Conservation (phyloP, 2,329 filamentous ascomycete species). For the Xylaria sp. region DNA sequence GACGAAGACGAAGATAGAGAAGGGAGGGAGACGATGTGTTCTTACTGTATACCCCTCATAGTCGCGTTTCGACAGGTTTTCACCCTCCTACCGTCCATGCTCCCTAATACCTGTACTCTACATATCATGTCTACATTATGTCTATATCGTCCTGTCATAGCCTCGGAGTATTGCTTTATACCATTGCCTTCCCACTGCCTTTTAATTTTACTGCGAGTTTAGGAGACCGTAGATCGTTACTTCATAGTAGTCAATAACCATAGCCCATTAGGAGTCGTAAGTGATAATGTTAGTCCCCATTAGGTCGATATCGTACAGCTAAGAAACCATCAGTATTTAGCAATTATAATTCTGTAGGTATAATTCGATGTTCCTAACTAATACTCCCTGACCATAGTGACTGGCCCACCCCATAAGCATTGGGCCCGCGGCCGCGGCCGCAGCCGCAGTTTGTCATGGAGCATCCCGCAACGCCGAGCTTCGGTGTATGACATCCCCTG, state of each 20-base stretch:
- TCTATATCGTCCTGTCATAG: constrained; percentile 27
- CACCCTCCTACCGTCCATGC: constrained; percentile 2
- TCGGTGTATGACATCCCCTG: constrained; percentile 4
- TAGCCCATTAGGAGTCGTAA: not conserved
- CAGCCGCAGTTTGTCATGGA: not conserved
- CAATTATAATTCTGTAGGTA: not conserved
- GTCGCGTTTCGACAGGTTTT: constrained; percentile 21
- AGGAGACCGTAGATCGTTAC: too few species aligned
- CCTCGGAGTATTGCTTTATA: constrained; percentile 31
- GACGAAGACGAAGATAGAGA: constrained; percentile 13
- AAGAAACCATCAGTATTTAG: too few species aligned
- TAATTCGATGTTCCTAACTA: not conserved
- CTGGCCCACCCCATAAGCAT: not conserved
- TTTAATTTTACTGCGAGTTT: not conserved
- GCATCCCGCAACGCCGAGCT: constrained; percentile 3
- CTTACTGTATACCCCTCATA: constrained; percentile 33
- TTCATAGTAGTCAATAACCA: not conserved
- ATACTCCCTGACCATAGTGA: not conserved
- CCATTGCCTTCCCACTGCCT: constrained; percentile 4
- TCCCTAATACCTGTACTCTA: constrained; percentile 18
- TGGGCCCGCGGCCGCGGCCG: too few species aligned
- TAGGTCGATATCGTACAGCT: too few species aligned
- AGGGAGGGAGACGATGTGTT: constrained; percentile 10
- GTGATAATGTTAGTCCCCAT: not conserved
- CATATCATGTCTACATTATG: constrained; percentile 24